A percentile compares a stretch with the other conserved stretches of the same genome.
phyloP scores from a whole-genome alignment of 805 yeast species.

The Candida cerambycidarum region DNA sequence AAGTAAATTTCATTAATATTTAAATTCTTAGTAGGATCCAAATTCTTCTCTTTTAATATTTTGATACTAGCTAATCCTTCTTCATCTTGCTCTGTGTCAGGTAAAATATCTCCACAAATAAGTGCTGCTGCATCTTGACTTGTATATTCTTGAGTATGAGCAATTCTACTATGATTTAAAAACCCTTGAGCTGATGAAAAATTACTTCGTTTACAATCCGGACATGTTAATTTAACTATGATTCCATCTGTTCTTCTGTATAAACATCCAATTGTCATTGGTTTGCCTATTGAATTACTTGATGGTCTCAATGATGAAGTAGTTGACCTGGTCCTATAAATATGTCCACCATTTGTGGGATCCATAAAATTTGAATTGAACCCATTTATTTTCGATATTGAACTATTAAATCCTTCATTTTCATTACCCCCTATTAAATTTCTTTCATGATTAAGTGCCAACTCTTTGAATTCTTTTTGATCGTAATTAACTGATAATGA shows the following conservation, averaged over 20 bases:
- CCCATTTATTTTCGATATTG: neutral
- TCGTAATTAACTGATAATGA: slow-evolving; percentile 32
- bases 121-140: slow-evolving; percentile 76
- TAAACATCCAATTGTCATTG: slow-evolving; percentile 43
- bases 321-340: slow-evolving; percentile 50
- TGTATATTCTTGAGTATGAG: slow-evolving; percentile 68
- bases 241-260: slow-evolving; percentile 71
- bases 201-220: slow-evolving; percentile 63
- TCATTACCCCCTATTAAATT: neutral
- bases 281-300: slow-evolving; percentile 3
- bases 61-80: slow-evolving; percentile 44
- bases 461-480: slow-evolving; percentile 7
- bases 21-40: slow-evolving; percentile 45
- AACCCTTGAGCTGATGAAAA: slow-evolving; percentile 82
- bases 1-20: slow-evolving; percentile 37
- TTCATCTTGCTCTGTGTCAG: slow-evolving; percentile 56
- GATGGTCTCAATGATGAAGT: slow-evolving; percentile 57
- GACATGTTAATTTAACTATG: slow-evolving; percentile 65
- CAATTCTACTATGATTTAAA: slow-evolving; percentile 71
- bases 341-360: slow-evolving; percentile 17
- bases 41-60: slow-evolving; percentile 30
- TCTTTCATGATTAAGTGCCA: slow-evolving; percentile 2
- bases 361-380: neutral
- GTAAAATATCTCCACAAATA: slow-evolving; percentile 58
- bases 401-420: neutral